Evolutionary conservation across 2,329 filamentous ascomycete genomes (phyloP), one percentile per base, ranked within the genome.

Genomic region (Cladophialophora yegresii): DNA sequence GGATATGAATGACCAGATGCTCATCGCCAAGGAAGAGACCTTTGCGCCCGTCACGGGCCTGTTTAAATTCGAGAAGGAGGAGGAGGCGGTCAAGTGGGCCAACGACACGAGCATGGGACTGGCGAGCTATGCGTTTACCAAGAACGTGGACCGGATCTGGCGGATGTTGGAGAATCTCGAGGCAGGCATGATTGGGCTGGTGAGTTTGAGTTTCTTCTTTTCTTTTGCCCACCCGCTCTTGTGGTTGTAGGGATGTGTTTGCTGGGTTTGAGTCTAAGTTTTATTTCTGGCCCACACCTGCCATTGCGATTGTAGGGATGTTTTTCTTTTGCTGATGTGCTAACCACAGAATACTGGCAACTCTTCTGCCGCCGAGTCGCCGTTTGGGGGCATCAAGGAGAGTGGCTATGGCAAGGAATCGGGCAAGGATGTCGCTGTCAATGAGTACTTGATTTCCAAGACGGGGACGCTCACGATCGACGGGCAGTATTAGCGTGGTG

Each of bases 381-480:
- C 87, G 2, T 89, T 89, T 71, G 87, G 87, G 20, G 87, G 87
- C 2, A 87, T 88, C 71, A 89, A 89, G 77, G 85, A 88, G 72
- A 85, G 83, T 5, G 87, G 87, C 0, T 89, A 89, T 72, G 87
- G 87, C 23, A 89, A 89, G 74, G 87, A 89, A 72, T 84, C 81
- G 33, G 87, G 87, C 16, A 89, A 87, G 75, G 85, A 88, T 67
- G 85, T 89, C 55, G 86, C 86, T 3, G 81, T 88, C 22, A 79
- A 82, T 51, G 86, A 88, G 73, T 88, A 87, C 70, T 65, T 86
- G 70, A 83, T 88, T 51, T 85, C 84, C 12, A 89, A 89, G 78
- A 89, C 86, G 0, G 86, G 86, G 8, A 88, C 86, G 0, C 76
- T 89, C 68, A 87, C 85, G 0, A 71, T 89, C 55, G 82, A 84